Percentiles rank a stretch among this genome's conserved stretches.
Conservation (phyloP, 2,329 filamentous ascomycete species). For the Penicillium sp. region DNA sequence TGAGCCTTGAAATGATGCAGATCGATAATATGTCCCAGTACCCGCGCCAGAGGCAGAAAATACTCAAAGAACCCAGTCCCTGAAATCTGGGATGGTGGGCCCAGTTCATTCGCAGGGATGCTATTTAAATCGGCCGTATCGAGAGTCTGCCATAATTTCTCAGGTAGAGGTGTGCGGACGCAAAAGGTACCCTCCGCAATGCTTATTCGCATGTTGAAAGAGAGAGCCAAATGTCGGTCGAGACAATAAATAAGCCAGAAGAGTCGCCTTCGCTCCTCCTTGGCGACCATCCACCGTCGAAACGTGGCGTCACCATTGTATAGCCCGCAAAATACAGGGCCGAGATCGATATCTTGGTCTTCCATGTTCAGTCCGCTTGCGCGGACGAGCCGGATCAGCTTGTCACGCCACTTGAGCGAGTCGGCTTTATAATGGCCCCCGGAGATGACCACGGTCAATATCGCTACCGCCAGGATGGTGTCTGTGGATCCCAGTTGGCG, state of each 20-base stretch:
- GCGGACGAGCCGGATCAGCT: conserved; percentile 37
- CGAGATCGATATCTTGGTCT: conserved; percentile 32
- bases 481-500: conserved; percentile 24
- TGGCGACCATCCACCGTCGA: conserved; percentile 15
- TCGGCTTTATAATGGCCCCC: conserved; percentile 47
- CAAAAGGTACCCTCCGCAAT: conserved; percentile 45
- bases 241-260: conserved; percentile 47
- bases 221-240: conserved; percentile 45
- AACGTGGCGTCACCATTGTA: conserved; percentile 14
- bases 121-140: conserved; percentile 26
- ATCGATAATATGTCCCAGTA: conserved; percentile 47
- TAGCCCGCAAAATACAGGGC: conserved; percentile 38
- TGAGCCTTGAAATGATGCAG: conserved; percentile 43
- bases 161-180: conserved; percentile 34
- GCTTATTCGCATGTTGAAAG: conserved; percentile 42
- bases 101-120: conserved; percentile 32
- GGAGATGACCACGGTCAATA: conserved; percentile 44
- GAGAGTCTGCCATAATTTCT: conserved; percentile 39
- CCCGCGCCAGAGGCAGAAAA: conserved; percentile 46
- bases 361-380: conserved; percentile 37
- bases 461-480: conserved; percentile 43
- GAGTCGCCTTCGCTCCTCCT: conserved; percentile 43
- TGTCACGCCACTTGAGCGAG: conserved; percentile 45
- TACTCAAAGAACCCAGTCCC: conserved; percentile 47
- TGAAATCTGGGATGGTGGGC: conserved; percentile 32